Conservation (phyloP, 129 eudicot species). For the Centrapalus pauciflorus region DNA sequence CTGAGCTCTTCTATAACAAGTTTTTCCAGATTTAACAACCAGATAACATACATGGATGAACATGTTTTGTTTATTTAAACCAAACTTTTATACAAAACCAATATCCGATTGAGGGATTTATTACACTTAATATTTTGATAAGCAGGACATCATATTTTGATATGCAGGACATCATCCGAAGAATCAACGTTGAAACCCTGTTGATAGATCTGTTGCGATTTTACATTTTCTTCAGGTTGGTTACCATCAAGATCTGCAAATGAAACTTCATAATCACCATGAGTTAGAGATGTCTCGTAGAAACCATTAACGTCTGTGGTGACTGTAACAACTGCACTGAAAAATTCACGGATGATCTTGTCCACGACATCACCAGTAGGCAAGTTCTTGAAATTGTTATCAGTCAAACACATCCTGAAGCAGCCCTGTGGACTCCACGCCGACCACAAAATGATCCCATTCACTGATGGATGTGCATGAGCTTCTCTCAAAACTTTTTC, state of each 20-base stretch:
- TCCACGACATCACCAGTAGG: constrained; percentile 61
- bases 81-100: too few species aligned
- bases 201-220: background rate
- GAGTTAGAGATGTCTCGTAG: constrained; percentile 37
- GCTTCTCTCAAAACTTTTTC: constrained; percentile 55
- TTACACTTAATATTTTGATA: constrained; percentile 14
- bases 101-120: too few species aligned
- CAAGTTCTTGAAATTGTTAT: constrained; percentile 41
- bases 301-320: constrained; percentile 47
- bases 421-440: constrained; percentile 42
- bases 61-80: too few species aligned
- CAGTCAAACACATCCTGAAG: constrained; percentile 51
- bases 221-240: background rate
- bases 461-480: constrained; percentile 48
- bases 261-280: constrained; percentile 55
- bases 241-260: background rate
- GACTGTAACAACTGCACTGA: background rate
- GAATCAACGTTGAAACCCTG: constrained; percentile 17
- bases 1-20: too few species aligned
- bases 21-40: too few species aligned
- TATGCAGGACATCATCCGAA: constrained; percentile 1
- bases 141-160: too few species aligned
- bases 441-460: constrained; percentile 70
- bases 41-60: too few species aligned
- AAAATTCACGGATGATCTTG: constrained; percentile 20